Conservation (phyloP, 768 basidiomycete genomes). For the Lentinula lateritia region DNA sequence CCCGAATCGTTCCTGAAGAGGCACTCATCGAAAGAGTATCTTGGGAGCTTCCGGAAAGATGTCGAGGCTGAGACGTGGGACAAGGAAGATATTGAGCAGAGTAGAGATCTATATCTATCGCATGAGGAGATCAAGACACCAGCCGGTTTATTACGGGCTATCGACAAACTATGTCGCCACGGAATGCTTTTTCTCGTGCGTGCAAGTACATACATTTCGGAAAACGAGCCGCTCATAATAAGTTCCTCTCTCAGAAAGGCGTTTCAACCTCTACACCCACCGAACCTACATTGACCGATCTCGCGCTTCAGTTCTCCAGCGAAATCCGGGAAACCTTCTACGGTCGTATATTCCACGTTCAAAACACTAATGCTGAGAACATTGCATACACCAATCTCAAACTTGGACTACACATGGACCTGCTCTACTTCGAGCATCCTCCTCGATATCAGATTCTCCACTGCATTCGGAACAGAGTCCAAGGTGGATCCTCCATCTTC, state of each 20-base stretch:
- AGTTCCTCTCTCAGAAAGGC: constrained; percentile 23
- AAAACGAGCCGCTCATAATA: neutral
- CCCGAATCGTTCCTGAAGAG: constrained; percentile 39
- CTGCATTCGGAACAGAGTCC: constrained; percentile 78
- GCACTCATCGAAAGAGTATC: constrained; percentile 33
- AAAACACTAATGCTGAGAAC: constrained; percentile 73
- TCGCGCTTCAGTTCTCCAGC: constrained; percentile 61
- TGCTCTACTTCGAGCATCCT: constrained; percentile 89
- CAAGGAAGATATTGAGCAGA: constrained; percentile 25
- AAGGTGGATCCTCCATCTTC: constrained; percentile 82
- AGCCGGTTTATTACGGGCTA: constrained; percentile 45
- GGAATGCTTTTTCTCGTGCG: constrained; percentile 66
- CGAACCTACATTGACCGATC: constrained; percentile 58
- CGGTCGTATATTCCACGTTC: constrained; percentile 84
- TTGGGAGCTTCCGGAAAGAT: constrained; percentile 42
- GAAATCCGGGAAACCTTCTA: constrained; percentile 87
- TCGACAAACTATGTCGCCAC: constrained; percentile 64
- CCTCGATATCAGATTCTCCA: constrained; percentile 92
- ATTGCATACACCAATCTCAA: constrained; percentile 93
- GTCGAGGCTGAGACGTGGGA: constrained; percentile 40
- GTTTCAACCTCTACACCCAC: constrained; percentile 67
- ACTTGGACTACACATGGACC: constrained; percentile 88
- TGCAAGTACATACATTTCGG: neutral
- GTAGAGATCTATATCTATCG: constrained; percentile 43
- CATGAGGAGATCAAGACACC: constrained; percentile 47